Evolutionary conservation across 768 basidiomycete species (phyloP).

Genomic region (Mrakia blollopis): DNA sequence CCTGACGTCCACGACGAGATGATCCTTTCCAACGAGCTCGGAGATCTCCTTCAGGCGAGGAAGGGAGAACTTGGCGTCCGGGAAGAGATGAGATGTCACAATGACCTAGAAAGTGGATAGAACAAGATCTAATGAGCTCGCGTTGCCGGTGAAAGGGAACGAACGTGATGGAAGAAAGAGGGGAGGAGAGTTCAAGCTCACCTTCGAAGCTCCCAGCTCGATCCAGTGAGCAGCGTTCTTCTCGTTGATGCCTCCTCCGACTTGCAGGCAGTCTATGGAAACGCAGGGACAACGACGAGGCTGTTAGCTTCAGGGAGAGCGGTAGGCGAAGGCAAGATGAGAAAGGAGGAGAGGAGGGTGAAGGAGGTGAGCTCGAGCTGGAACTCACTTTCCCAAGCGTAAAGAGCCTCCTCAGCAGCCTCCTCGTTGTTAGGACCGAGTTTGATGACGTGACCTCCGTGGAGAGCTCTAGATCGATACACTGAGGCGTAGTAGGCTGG

Average conservation of each 20-base stretch:
- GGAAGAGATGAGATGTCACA: conserved; percentile 95
- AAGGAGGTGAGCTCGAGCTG: background rate
- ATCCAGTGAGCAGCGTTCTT: conserved; percentile 80
- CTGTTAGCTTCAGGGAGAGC: background rate
- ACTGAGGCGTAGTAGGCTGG: conserved; percentile 73
- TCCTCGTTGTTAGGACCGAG: conserved; percentile 82
- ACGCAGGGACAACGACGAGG: background rate
- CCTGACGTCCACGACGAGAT: conserved; percentile 92
- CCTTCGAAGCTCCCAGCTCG: conserved; percentile 84
- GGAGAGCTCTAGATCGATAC: conserved; percentile 63
- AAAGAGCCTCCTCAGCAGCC: conserved; percentile 78
- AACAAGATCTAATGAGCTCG: background rate
- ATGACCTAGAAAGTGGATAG: conserved; percentile 61
- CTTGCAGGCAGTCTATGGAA: conserved; percentile 67
- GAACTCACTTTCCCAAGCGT: conserved; percentile 69
- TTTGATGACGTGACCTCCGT: conserved; percentile 94
- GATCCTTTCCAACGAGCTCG: conserved; percentile 68
- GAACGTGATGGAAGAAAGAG: conserved; percentile 29
- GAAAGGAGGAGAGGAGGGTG: background rate
- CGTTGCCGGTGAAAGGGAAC: background rate
- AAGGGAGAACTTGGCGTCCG: conserved; percentile 68
- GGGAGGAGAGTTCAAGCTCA: conserved; percentile 35
- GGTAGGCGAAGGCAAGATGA: too few relatives aligned
- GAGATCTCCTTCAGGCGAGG: conserved; percentile 64
- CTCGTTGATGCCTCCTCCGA: conserved; percentile 87